These are phyloP conservation scores for Coprinopsis marcescibilis DNA, from an alignment of 768 basidiomycete species.

Conservation along the genomic window DNA sequence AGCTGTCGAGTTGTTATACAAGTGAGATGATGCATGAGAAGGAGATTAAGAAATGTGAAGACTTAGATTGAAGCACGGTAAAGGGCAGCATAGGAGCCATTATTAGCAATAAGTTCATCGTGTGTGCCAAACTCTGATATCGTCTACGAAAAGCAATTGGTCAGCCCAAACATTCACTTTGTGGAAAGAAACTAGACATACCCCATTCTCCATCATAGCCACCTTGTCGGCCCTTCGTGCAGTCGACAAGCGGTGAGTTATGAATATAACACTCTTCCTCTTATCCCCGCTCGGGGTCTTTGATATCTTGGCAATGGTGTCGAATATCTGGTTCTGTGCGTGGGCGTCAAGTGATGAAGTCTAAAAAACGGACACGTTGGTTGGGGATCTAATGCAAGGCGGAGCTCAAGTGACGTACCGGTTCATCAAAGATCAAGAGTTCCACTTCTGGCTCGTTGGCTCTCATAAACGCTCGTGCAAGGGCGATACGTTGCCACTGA, in stretches of 20 bases:
- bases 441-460: conserved; percentile 71
- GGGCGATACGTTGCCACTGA: conserved; percentile 84
- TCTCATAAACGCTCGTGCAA: conserved; percentile 85
- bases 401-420: conserved; percentile 38
- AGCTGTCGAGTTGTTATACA: not conserved
- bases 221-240: conserved; percentile 82
- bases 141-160: conserved; percentile 34
- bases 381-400: not conserved
- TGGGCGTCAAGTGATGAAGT: conserved; percentile 76
- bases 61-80: conserved; percentile 61
- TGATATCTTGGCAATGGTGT: conserved; percentile 65
- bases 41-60: not conserved
- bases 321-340: conserved; percentile 75
- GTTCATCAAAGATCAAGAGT: conserved; percentile 80
- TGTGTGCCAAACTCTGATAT: conserved; percentile 76
- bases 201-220: conserved; percentile 80
- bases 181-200: conserved; percentile 19
- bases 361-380: conserved; percentile 30
- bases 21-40: not conserved
- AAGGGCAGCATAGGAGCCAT: conserved; percentile 63
- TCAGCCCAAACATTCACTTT: not conserved
- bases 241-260: conserved; percentile 77
- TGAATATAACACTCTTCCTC: conserved; percentile 72
- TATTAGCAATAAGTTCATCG: conserved; percentile 52
- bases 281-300: conserved; percentile 49